Percentiles rank a stretch among this genome's conserved stretches.
Evolutionary conservation across 345 rosid species (phyloP).

Genomic region (Populus tremula): DNA sequence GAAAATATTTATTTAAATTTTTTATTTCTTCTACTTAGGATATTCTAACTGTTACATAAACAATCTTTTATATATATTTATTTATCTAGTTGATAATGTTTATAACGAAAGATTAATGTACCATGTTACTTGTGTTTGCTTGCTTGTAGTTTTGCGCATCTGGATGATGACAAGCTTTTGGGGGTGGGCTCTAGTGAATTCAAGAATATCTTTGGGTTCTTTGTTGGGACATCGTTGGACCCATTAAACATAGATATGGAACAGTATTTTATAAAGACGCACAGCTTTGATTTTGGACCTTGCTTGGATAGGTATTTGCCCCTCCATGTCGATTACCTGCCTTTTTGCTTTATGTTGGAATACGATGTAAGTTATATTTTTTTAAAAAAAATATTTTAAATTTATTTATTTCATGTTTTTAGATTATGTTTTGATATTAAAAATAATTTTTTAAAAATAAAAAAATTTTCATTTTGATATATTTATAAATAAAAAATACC

Average conservation of each 20-base stretch:
- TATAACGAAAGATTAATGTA: not conserved
- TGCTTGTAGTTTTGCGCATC: slow-evolving; percentile 1
- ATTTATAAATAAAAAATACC: no score
- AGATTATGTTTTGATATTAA: no score
- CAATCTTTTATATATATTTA: no score
- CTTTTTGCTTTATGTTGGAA: not conserved
- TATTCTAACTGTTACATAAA: no score
- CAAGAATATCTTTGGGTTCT: not conserved
- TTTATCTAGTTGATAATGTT: not conserved
- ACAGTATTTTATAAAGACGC: not conserved
- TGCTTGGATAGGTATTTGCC: not conserved
- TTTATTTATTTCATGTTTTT: no score
- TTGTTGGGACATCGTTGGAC: slow-evolving; percentile 23
- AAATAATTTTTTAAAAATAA: no score
- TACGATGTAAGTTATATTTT: no score
- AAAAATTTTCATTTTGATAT: no score
- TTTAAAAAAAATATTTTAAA: no score
- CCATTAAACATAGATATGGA: slow-evolving; percentile 7
- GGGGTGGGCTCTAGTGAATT: slow-evolving; percentile 12
- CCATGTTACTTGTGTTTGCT: not conserved
- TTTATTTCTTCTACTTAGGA: no score
- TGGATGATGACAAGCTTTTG: slow-evolving; percentile 6
- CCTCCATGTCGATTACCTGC: not conserved
- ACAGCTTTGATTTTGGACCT: not conserved
- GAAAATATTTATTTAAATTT: no score